These are phyloP conservation scores for Hortaea sp. DNA, from an alignment of 2,329 filamentous ascomycete species.

Conservation along the genomic window DNA sequence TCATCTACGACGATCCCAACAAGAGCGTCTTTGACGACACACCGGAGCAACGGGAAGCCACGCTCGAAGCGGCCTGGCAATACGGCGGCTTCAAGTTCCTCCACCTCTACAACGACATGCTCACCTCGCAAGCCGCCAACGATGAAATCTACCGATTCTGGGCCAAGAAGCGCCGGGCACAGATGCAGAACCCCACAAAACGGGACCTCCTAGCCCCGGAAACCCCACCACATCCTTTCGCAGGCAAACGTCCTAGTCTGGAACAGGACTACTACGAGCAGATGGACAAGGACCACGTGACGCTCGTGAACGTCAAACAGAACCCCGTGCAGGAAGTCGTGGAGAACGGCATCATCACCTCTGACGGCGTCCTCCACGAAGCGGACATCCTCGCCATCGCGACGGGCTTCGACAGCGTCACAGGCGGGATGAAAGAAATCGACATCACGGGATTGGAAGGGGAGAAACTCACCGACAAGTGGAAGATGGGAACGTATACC, in stretches of 20 bases:
- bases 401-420: conserved; percentile 34
- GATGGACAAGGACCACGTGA: conserved; percentile 36
- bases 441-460: conserved; percentile 24
- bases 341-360: conserved; percentile 34
- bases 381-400: conserved; percentile 35
- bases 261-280: conserved; percentile 38
- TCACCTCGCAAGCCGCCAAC: conserved; percentile 31
- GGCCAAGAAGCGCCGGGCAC: conserved; percentile 32
- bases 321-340: conserved; percentile 35
- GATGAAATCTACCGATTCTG: conserved; percentile 35
- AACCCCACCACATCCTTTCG: conserved; percentile 32
- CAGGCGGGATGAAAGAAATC: conserved; percentile 27
- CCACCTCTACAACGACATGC: conserved; percentile 46
- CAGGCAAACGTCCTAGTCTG: conserved; percentile 34
- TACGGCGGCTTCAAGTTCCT: conserved; percentile 34
- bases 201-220: conserved; percentile 34
- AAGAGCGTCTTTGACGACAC: conserved; percentile 34
- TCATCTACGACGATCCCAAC: conserved; percentile 8
- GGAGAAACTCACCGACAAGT: conserved; percentile 32
- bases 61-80: conserved; percentile 32
- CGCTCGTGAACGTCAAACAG: conserved; percentile 33
- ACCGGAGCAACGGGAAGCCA: conserved; percentile 23
- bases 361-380: conserved; percentile 29
- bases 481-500: conserved; percentile 31
- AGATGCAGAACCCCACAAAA: conserved; percentile 34